A percentile compares a stretch with the other conserved stretches of the same genome.
These are phyloP conservation scores for Areca catechu DNA, from an alignment of 176 grass and related monocot genomes.

Conservation along the genomic window DNA sequence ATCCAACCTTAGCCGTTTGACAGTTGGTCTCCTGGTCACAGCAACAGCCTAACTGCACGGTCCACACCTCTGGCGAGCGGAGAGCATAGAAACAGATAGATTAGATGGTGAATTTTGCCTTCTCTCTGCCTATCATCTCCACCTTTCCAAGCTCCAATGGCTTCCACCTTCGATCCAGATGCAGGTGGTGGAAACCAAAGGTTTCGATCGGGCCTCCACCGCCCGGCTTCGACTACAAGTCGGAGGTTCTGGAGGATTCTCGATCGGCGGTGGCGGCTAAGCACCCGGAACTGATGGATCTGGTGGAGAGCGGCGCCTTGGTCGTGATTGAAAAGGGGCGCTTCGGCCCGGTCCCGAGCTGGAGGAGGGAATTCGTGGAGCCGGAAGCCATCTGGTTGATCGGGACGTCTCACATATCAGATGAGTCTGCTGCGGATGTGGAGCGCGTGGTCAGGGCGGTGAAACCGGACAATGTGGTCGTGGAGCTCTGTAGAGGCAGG, in stretches of 20 bases:
- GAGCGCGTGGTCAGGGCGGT: conserved; percentile 61
- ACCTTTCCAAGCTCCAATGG: no score
- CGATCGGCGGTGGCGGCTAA: conserved; percentile 25
- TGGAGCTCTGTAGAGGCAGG: conserved; percentile 97
- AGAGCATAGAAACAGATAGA: no score
- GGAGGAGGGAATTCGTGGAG: conserved; percentile 73
- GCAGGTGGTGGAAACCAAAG: not conserved
- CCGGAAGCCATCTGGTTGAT: conserved; percentile 79
- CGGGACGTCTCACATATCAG: conserved; percentile 79
- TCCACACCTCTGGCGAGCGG: no score
- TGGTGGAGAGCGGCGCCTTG: conserved; percentile 67
- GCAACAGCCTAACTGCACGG: no score
- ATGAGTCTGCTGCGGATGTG: conserved; percentile 45
- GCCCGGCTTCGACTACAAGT: conserved; percentile 67
- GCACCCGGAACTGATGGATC: conserved; percentile 50
- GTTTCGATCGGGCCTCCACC: conserved; percentile 63
- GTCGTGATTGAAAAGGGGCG: conserved; percentile 62
- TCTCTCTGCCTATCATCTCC: no score
- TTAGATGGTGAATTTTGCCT: no score
- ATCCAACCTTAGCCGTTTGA: no score
- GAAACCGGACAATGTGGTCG: conserved; percentile 74
- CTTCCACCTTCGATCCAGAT: no score
- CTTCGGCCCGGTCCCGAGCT: conserved; percentile 73
- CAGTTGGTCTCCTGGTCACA: no score
- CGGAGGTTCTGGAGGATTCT: conserved; percentile 53